phyloP scores from a whole-genome alignment of 441 rosid genomes.

The Croton setiger region DNA sequence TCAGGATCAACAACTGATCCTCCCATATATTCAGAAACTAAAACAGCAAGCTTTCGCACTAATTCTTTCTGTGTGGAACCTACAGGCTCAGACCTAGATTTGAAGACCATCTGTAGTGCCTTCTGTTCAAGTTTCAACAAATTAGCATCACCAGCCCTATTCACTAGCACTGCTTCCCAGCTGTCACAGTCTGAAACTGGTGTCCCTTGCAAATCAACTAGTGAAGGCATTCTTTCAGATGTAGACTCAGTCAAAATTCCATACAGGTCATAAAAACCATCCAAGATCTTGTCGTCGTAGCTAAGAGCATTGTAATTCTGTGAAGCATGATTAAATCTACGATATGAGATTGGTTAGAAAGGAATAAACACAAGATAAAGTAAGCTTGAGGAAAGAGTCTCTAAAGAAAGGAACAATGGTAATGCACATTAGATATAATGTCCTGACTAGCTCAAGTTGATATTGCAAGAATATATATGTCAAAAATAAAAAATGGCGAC shows the following conservation, averaged over 20 bases:
- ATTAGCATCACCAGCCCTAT: constrained; percentile 83
- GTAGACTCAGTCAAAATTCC: constrained; percentile 58
- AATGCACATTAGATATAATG: background rate
- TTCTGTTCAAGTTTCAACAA: constrained; percentile 68
- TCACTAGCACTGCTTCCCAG: constrained; percentile 93
- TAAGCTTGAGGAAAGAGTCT: constrained; percentile 19
- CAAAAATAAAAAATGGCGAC: background rate
- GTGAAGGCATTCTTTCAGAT: constrained; percentile 81
- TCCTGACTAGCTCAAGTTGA: constrained; percentile 7
- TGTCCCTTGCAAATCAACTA: constrained; percentile 85
- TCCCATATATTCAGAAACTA: constrained; percentile 91
- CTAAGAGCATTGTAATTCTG: constrained; percentile 95
- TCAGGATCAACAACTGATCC: constrained; percentile 85
- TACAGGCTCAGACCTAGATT: constrained; percentile 49
- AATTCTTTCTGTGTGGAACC: constrained; percentile 40
- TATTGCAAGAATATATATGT: background rate
- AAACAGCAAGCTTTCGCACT: constrained; percentile 65
- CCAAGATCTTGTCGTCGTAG: constrained; percentile 95
- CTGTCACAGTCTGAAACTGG: constrained; percentile 52
- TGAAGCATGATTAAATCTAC: constrained; percentile 62
- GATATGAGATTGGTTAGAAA: constrained; percentile 58
- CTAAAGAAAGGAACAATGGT: constrained; percentile 11
- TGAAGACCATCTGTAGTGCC: constrained; percentile 56
- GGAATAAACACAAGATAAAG: constrained; percentile 30
- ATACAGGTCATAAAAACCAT: constrained; percentile 88